Evolutionary conservation across 2,329 filamentous ascomycete species (phyloP).

Genomic region (Penicillium hesseltinei): DNA sequence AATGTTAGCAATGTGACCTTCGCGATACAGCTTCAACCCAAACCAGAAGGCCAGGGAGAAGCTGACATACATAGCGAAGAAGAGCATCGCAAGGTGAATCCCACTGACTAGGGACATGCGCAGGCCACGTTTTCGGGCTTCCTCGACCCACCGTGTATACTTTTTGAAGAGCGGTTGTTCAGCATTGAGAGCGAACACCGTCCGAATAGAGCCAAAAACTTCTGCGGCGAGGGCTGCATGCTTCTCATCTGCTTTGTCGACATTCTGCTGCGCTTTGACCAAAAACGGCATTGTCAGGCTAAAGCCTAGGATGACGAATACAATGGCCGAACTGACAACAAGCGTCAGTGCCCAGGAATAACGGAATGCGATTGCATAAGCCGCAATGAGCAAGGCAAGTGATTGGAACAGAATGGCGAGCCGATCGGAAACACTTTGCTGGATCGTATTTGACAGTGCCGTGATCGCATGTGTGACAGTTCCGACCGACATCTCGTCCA

Average conservation of each 20-base stretch:
- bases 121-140: slow-evolving; percentile 35
- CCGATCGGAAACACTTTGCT: slow-evolving; percentile 56
- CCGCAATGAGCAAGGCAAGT: slow-evolving; percentile 43
- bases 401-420: slow-evolving; percentile 47
- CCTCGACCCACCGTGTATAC: slow-evolving; percentile 38
- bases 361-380: slow-evolving; percentile 52
- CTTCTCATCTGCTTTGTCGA: slow-evolving; percentile 40
- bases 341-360: slow-evolving; percentile 55
- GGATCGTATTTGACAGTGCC: slow-evolving; percentile 52
- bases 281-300: slow-evolving; percentile 35
- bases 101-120: slow-evolving; percentile 30
- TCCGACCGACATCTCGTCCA: slow-evolving; percentile 52
- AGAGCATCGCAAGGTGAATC: slow-evolving; percentile 33
- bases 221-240: slow-evolving; percentile 44
- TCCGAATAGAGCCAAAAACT: slow-evolving; percentile 43
- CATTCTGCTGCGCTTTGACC: slow-evolving; percentile 31
- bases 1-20: slow-evolving; percentile 35
- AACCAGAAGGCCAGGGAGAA: slow-evolving; percentile 41
- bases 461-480: slow-evolving; percentile 54
- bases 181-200: slow-evolving; percentile 47
- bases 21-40: slow-evolving; percentile 34
- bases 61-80: slow-evolving; percentile 40
- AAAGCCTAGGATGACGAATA: slow-evolving; percentile 42
- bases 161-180: slow-evolving; percentile 37
- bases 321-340: slow-evolving; percentile 48